Percentiles rank a stretch among this genome's conserved stretches.
Conservation (phyloP, 345 rosid species). For the Schrenkiella parvula region DNA sequence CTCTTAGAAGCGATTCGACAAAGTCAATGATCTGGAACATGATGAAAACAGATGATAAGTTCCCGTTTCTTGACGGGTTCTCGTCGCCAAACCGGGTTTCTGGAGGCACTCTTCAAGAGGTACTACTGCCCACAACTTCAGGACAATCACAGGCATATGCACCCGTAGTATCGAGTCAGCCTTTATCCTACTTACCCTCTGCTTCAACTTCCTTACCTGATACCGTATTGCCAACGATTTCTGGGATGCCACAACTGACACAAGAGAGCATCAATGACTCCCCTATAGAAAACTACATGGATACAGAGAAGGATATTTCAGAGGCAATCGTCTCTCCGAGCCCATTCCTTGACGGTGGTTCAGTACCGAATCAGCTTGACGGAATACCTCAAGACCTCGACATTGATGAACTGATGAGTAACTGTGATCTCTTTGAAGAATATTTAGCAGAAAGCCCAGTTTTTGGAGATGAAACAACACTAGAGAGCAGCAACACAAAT, state of each 20-base stretch:
- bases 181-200: slow-evolving; percentile 4
- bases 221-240: not conserved
- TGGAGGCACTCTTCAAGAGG: slow-evolving; percentile 22
- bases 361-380: slow-evolving; percentile 22
- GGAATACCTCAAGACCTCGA: slow-evolving; percentile 18
- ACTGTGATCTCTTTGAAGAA: slow-evolving; percentile 18
- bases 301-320: slow-evolving; percentile 11
- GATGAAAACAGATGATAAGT: slow-evolving; percentile 36
- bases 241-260: not conserved
- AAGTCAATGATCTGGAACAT: slow-evolving; percentile 39
- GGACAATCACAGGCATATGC: not conserved
- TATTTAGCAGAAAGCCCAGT: slow-evolving; percentile 16
- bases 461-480: slow-evolving; percentile 13
- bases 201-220: slow-evolving; percentile 1
- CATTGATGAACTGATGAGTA: slow-evolving; percentile 28
- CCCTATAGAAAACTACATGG: slow-evolving; percentile 21
- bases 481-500: not conserved
- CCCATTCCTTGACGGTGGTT: slow-evolving; percentile 23
- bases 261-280: slow-evolving; percentile 7
- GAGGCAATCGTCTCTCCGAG: slow-evolving; percentile 13
- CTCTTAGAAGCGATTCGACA: slow-evolving; percentile 32
- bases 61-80: not conserved
- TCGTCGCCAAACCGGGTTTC: slow-evolving; percentile 11
- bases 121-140: slow-evolving; percentile 19
- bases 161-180: not conserved